These are phyloP conservation scores for Marasmius tenuissimus DNA, from an alignment of 1,284 basidiomycete species.

Conservation along the genomic window DNA sequence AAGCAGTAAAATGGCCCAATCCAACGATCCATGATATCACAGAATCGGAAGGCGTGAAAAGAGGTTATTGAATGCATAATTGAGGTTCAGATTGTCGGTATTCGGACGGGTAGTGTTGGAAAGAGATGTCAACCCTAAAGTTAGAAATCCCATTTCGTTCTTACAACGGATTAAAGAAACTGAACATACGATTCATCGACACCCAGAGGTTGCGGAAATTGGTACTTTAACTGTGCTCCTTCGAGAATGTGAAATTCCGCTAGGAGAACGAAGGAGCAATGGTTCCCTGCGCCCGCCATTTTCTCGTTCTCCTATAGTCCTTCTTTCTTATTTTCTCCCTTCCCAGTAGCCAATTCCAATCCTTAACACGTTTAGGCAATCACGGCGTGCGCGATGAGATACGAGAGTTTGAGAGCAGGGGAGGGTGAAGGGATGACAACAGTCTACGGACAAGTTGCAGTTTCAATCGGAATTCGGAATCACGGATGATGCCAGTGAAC, in stretches of 20 bases:
- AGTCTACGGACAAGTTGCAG: too few species aligned
- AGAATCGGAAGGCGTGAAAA: background rate
- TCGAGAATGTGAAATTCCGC: slow-evolving; percentile 96
- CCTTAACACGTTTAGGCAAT: background rate
- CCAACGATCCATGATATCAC: background rate
- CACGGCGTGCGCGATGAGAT: too few species aligned
- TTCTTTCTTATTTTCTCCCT: background rate
- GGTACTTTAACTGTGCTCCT: slow-evolving; percentile 88
- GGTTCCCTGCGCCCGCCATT: slow-evolving; percentile 52
- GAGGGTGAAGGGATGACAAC: too few species aligned
- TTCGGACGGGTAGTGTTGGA: slow-evolving; percentile 6
- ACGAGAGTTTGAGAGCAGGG: too few species aligned
- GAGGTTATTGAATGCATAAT: background rate
- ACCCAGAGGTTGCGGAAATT: slow-evolving; percentile 90
- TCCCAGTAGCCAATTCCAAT: background rate
- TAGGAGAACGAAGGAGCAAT: slow-evolving; percentile 89
- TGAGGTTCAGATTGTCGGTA: background rate
- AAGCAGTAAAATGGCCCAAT: background rate
- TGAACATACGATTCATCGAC: slow-evolving; percentile 83
- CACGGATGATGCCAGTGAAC: too few species aligned
- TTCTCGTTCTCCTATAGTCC: background rate
- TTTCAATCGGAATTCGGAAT: too few species aligned
- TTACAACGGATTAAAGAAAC: background rate
- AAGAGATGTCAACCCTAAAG: background rate
- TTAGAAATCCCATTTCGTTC: slow-evolving; percentile 1